Evolutionary conservation across 257 asterid species (phyloP).

Genomic region (Anisodus acutangulus): DNA sequence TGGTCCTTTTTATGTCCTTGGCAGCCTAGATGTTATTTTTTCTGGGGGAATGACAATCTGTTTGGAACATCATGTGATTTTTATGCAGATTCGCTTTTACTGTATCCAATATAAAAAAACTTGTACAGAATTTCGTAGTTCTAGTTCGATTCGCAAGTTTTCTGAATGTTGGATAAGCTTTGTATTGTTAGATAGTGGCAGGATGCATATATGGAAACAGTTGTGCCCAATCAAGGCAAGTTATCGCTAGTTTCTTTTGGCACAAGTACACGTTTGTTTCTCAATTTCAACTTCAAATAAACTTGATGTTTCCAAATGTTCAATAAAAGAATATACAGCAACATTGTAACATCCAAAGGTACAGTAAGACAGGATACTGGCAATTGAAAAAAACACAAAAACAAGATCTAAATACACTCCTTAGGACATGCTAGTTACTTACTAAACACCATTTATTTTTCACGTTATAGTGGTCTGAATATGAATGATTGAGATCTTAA

Average conservation of each 20-base stretch:
- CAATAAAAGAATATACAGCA: too few species aligned
- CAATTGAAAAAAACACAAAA: too few species aligned
- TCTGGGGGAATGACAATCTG: not conserved
- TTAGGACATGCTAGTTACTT: too few species aligned
- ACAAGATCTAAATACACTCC: too few species aligned
- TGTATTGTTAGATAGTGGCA: not conserved
- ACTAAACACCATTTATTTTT: too few species aligned
- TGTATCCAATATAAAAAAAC: not conserved
- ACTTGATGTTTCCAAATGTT: too few species aligned
- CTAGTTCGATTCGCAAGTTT: not conserved
- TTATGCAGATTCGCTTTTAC: not conserved
- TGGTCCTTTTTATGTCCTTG: not conserved
- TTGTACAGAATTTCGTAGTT: constrained; percentile 19
- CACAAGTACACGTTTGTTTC: too few species aligned
- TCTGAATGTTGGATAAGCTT: not conserved
- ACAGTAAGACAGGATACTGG: too few species aligned
- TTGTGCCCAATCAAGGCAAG: not conserved
- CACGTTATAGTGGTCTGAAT: too few species aligned
- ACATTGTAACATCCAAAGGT: too few species aligned
- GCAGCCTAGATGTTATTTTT: not conserved
- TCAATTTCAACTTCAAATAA: too few species aligned
- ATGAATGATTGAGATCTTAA: too few species aligned
- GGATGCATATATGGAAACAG: not conserved
- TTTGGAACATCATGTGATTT: not conserved
- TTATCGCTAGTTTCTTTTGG: not conserved